Base-by-base conservation (phyloP, 2,329 filamentous ascomycete species). In the Diaporthe batatas region DNA sequence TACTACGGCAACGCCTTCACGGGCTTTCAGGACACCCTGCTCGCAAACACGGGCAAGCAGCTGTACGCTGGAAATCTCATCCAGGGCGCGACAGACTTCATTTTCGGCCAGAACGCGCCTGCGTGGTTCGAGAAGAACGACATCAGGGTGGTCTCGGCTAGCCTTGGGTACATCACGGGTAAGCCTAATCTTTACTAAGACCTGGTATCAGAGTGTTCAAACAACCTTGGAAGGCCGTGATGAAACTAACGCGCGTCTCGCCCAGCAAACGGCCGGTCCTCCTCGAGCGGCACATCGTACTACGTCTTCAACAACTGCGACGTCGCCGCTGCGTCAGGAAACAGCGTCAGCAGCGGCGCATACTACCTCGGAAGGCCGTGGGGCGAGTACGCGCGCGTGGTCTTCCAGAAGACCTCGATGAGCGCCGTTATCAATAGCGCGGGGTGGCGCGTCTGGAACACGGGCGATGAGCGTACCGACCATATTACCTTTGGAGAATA, bases 401-500 rank as follows among this genome's bases (percentile, higher is more conserved):
- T 86, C 6, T 86, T 86, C 79, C 85, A 88, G 76, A 77, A 84
- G 67, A 88, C 87, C 0, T 78, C 78, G 42, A 82, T 93, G 80
- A 84, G 83, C 11, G 80, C 82, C 32, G 88, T 92, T 25, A 86
- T 93, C 77, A 91, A 91, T 76, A 73, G 83, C 2, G 86, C 86
- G 0, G 91, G 91, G 0, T 92, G 91, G 90, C 79, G 76, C 2
- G 77, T 82, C 36, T 92, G 91, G 91, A 85, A 85, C 72, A 81
- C 76, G 1, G 82, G 82, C 3, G 82, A 86, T 55, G 78, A 83
- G n/a, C 83, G 85, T 47, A 90, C 88, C 1, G 83, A 82, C 44
- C 81, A 88, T 55, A 87, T 91, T 1, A 79, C 83, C 34, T 92
- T 88, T 75, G 88, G 81, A 12, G 91, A 92, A 83, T 92, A 87